phyloP scores from a whole-genome alignment of 768 basidiomycete species.

The Trametes gibbosa region DNA sequence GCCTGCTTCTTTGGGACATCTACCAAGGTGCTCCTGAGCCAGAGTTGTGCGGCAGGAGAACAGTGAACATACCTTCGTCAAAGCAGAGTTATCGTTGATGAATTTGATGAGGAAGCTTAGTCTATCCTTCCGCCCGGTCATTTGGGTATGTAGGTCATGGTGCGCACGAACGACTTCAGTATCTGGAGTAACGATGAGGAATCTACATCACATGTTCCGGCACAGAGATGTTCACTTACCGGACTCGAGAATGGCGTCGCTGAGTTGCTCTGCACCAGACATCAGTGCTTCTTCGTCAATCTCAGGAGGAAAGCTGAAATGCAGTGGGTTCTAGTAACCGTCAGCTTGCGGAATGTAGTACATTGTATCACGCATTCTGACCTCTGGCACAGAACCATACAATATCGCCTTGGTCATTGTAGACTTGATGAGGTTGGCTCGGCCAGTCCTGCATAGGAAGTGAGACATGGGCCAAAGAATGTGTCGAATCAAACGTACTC shows the following conservation, averaged over 20 bases:
- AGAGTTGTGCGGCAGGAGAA: background rate
- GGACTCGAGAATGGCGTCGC: conserved; percentile 67
- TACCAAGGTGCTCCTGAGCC: conserved; percentile 30
- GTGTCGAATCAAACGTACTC: conserved; percentile 44
- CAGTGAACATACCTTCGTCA: conserved; percentile 58
- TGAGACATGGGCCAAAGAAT: background rate
- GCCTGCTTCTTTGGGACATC: conserved; percentile 80
- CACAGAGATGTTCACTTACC: conserved; percentile 39
- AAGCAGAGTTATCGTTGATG: conserved; percentile 81
- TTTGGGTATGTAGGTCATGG: conserved; percentile 77
- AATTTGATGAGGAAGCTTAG: conserved; percentile 85
- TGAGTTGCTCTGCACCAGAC: conserved; percentile 76
- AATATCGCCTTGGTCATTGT: conserved; percentile 83
- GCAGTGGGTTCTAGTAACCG: conserved; percentile 60
- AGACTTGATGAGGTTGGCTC: conserved; percentile 67
- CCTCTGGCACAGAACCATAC: conserved; percentile 67
- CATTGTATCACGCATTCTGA: conserved; percentile 25
- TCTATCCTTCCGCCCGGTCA: conserved; percentile 70
- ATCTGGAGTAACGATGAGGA: conserved; percentile 28
- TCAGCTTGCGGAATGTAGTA: background rate
- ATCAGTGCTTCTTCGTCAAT: conserved; percentile 77
- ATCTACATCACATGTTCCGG: no score
- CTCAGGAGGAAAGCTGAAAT: conserved; percentile 79
- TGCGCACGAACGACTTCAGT: conserved; percentile 65
- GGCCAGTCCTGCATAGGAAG: conserved; percentile 51